A percentile compares a stretch with the other conserved stretches of the same genome.
Conservation (phyloP, 805 yeast species). For the Ogataea angusta region DNA sequence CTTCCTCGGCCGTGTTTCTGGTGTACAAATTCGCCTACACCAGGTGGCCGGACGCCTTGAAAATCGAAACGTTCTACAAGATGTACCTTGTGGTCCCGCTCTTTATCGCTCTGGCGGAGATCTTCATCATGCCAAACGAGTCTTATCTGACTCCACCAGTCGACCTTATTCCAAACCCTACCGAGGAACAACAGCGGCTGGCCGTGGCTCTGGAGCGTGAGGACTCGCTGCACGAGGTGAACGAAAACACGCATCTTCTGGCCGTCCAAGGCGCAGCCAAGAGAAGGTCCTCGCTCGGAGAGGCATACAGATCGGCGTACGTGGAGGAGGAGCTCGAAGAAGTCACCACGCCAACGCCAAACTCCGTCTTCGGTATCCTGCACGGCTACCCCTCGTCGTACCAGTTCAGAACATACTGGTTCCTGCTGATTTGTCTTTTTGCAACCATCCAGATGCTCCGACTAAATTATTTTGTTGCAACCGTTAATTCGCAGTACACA, state of each 20-base stretch:
- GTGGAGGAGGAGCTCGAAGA: conserved; percentile 46
- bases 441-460: conserved; percentile 57
- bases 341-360: conserved; percentile 34
- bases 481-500: conserved; percentile 52
- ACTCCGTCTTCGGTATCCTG: conserved; percentile 50
- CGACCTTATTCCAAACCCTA: conserved; percentile 32
- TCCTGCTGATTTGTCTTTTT: conserved; percentile 45
- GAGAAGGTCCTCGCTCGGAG: conserved; percentile 54
- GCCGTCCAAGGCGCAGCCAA: conserved; percentile 17
- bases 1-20: conserved; percentile 54
- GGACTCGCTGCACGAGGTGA: conserved; percentile 19
- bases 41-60: conserved; percentile 34
- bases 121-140: conserved; percentile 46
- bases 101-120: conserved; percentile 45
- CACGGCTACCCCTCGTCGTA: conserved; percentile 49
- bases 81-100: conserved; percentile 46
- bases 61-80: conserved; percentile 43
- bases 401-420: conserved; percentile 54
- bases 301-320: conserved; percentile 52
- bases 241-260: conserved; percentile 19
- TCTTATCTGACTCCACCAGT: conserved; percentile 45
- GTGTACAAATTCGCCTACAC: conserved; percentile 42
- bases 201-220: conserved; percentile 30
- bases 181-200: conserved; percentile 25
- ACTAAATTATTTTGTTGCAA: conserved; percentile 57